Conservation (phyloP, 805 yeast species). For the Limtongia smithiae region DNA sequence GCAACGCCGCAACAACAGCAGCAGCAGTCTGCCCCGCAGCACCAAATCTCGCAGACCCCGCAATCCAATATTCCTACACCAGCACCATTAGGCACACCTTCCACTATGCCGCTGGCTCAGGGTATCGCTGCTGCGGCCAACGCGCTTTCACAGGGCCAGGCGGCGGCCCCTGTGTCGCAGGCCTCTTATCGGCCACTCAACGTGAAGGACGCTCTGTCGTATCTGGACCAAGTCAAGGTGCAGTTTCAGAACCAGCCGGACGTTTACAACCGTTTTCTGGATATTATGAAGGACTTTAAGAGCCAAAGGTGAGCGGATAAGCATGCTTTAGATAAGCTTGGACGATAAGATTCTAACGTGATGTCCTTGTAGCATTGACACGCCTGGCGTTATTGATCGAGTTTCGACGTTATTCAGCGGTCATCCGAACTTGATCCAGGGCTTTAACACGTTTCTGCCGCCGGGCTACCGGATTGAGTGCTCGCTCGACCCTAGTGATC, state of each 20-base stretch:
- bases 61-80: neutral
- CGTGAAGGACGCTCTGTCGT: constrained; percentile 92
- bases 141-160: constrained; percentile 26
- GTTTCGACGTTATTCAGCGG: constrained; percentile 89
- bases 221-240: constrained; percentile 90
- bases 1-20: constrained; percentile 24
- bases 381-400: constrained; percentile 97
- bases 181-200: constrained; percentile 60
- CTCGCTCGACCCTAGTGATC: constrained; percentile 81
- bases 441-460: constrained; percentile 95
- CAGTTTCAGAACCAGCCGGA: constrained; percentile 92
- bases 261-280: constrained; percentile 91
- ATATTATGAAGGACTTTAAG: constrained; percentile 98
- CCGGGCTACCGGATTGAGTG: constrained; percentile 94
- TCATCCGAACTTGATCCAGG: constrained; percentile 88
- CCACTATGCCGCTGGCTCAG: neutral
- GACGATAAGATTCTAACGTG: no score
- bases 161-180: constrained; percentile 34
- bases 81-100: neutral
- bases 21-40: constrained; percentile 17
- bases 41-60: constrained; percentile 25
- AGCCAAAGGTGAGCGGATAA: constrained; percentile 61
- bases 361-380: constrained; percentile 55
- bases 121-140: constrained; percentile 1
- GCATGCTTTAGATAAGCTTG: no score